Evolutionary conservation across 768 basidiomycete genomes (phyloP).

Genomic region (Saitozyma podzolica): DNA sequence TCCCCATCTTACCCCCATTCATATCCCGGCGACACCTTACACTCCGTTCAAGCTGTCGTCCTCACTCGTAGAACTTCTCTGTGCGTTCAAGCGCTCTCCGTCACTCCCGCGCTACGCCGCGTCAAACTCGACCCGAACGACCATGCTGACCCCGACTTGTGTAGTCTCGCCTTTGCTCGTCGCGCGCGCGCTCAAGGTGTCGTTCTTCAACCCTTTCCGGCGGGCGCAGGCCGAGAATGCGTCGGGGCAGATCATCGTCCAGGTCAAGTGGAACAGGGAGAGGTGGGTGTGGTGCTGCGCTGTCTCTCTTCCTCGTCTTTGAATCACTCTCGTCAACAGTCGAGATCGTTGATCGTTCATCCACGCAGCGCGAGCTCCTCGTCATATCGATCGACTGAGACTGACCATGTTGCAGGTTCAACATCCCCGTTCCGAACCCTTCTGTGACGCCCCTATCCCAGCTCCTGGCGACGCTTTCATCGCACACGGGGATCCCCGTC

Average conservation of each 20-base stretch:
- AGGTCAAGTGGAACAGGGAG: conserved; percentile 47
- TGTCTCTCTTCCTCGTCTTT: neutral
- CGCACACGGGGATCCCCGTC: conserved; percentile 70
- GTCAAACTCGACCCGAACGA: neutral
- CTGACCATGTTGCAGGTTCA: conserved; percentile 24
- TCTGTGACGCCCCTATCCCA: conserved; percentile 46
- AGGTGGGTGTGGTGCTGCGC: conserved; percentile 24
- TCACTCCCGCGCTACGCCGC: neutral
- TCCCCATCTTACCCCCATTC: no score
- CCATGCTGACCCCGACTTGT: neutral
- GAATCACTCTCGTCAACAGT: neutral
- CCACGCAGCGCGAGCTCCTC: neutral
- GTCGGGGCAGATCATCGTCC: conserved; percentile 32
- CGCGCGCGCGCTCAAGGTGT: conserved; percentile 21
- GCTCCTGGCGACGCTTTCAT: conserved; percentile 59
- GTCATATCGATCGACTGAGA: neutral
- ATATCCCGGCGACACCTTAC: no score
- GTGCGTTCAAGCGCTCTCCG: neutral
- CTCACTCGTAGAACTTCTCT: neutral
- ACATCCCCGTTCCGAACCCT: conserved; percentile 50
- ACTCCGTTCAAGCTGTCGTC: neutral
- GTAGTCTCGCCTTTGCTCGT: conserved; percentile 19
- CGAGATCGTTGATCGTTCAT: neutral
- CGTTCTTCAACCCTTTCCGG: conserved; percentile 50
- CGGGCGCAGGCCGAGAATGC: conserved; percentile 39